Evolutionary conservation across 495 filamentous ascomycete species (phyloP), one percentile per base, ranked within the genome.

Genomic region (Lasiosphaeria hispida): DNA sequence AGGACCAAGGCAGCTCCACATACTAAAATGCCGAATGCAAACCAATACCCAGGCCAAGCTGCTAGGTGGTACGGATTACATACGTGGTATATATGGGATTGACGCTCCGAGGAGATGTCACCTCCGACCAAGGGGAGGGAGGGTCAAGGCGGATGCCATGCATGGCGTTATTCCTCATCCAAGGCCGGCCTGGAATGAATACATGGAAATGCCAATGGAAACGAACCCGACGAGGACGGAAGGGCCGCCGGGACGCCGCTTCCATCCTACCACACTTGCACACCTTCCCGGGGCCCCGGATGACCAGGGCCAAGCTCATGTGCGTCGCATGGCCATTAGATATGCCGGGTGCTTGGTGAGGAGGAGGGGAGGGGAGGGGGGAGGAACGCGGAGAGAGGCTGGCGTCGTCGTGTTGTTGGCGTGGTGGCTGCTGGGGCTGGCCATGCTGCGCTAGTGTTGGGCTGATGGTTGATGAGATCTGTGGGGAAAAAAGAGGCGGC

Each of bases 81-180:
- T 2, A 30, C 23, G 23, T 30, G 23, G 23, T 30, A 30, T 30
- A 30, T 30, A 30, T 30, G 23, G 23, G 23, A 30, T 30, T 30
- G 39, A 10, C 19, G 45, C 55, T 53, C 55, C 55, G 55, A 49
- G 55, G 55, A 58, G 55, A 58, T 58, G 55, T 40, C 30, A 7
- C 14, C 9, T 3, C 10, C 34, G 35, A 11, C 18, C 10, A 18
- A 37, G 49, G 39, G 15, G 15, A 17, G 49, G 33, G 49, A 17
- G 36, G 49, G 23, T 30, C 23, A 30, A 5, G 7, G 30, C 13
- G 13, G 44, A 13, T 33, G 30, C 36, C 2, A 38, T 38, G 48
- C 48, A 38, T 38, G 34, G 49, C 49, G 36, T 37, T 19, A 41
- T 37, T 38, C 35, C 49, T 51, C 17, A 36, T 41, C 14, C 23